Evolutionary conservation across 768 basidiomycete species (phyloP).

Genomic region (Rhodotorula toruloides): DNA sequence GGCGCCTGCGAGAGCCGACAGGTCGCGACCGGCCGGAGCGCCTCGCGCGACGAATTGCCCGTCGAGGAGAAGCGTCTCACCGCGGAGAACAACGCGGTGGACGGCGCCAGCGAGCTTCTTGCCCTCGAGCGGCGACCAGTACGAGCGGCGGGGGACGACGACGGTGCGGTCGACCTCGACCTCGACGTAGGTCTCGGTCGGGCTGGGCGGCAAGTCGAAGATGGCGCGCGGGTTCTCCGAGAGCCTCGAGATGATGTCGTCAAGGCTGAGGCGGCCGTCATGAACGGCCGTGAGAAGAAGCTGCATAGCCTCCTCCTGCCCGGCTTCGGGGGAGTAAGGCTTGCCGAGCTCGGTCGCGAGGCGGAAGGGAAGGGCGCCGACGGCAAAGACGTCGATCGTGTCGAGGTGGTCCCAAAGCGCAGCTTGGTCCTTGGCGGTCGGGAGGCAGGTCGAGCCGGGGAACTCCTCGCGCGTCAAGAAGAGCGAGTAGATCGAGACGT

Average conservation of each 20-base stretch:
- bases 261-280: conserved; percentile 69
- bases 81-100: conserved; percentile 85
- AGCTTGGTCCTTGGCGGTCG: conserved; percentile 68
- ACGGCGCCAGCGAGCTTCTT: conserved; percentile 63
- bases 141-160: conserved; percentile 51
- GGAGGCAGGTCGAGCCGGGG: conserved; percentile 61
- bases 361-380: conserved; percentile 75
- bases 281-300: conserved; percentile 79
- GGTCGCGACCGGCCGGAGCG: conserved; percentile 43
- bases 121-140: conserved; percentile 79
- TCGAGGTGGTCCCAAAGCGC: conserved; percentile 80
- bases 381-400: conserved; percentile 81
- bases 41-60: conserved; percentile 59
- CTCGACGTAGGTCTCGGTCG: conserved; percentile 77
- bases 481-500: conserved; percentile 83
- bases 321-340: conserved; percentile 63
- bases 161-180: conserved; percentile 77
- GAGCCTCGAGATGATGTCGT: conserved; percentile 73
- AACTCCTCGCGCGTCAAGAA: conserved; percentile 79
- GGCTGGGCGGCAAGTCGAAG: conserved; percentile 72
- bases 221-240: conserved; percentile 90
- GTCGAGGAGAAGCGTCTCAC: conserved; percentile 82
- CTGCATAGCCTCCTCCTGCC: conserved; percentile 79
- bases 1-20: conserved; percentile 43
- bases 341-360: conserved; percentile 63